These are phyloP conservation scores for Trametes cinnabarina DNA, from an alignment of 768 basidiomycete genomes.

Conservation along the genomic window DNA sequence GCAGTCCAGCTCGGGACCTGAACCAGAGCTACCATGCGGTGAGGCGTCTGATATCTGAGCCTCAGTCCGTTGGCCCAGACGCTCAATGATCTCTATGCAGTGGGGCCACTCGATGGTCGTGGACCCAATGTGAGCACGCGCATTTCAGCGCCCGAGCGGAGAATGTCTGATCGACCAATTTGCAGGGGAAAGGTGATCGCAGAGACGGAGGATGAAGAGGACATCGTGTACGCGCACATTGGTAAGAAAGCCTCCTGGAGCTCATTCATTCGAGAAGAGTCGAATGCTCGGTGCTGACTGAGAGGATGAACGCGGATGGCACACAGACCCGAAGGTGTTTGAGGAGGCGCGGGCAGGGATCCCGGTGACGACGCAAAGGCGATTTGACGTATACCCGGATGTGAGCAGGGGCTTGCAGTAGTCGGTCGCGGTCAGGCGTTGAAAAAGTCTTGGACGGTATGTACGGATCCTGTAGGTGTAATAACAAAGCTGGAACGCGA, in stretches of 20 bases:
- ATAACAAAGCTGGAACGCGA: no score
- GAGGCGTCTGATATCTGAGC: constrained; percentile 26
- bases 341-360: constrained; percentile 74
- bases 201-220: constrained; percentile 74
- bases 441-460: no score
- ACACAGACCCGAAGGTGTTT: constrained; percentile 59
- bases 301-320: constrained; percentile 14
- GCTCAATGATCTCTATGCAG: constrained; percentile 35
- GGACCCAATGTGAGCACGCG: constrained; percentile 71
- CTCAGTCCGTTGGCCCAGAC: not conserved
- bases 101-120: constrained; percentile 91
- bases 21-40: constrained; percentile 87
- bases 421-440: no score
- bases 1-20: constrained; percentile 87
- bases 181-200: constrained; percentile 70
- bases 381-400: constrained; percentile 91
- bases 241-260: constrained; percentile 58
- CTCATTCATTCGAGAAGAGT: not conserved
- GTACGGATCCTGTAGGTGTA: no score
- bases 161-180: not conserved
- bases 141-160: not conserved
- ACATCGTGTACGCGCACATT: constrained; percentile 76
- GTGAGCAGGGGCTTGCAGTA: constrained; percentile 42
- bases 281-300: not conserved
- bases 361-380: constrained; percentile 86